Percentiles rank a stretch among this genome's conserved stretches.
These are phyloP conservation scores for Sungouiella blattae DNA, from an alignment of 805 yeast species.

Conservation along the genomic window DNA sequence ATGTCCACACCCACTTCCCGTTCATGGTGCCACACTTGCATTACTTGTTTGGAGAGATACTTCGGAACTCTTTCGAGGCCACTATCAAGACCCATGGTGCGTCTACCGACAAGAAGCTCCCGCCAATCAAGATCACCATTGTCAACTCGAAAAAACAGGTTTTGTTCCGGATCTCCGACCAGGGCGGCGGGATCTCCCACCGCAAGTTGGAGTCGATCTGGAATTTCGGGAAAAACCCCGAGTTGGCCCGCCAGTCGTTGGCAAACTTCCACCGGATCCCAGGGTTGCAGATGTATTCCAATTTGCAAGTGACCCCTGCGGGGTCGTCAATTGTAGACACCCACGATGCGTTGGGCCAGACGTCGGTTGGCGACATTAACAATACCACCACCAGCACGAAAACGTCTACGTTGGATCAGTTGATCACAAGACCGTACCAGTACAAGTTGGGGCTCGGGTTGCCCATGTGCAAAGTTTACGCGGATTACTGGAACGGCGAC, in stretches of 20 bases:
- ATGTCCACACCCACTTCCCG: slow-evolving; percentile 62
- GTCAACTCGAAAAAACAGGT: slow-evolving; percentile 64
- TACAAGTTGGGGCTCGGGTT: slow-evolving; percentile 81
- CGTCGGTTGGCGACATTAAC: slow-evolving; percentile 41
- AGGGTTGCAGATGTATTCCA: slow-evolving; percentile 49
- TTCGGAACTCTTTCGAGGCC: slow-evolving; percentile 83
- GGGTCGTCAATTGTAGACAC: slow-evolving; percentile 35
- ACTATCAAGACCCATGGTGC: slow-evolving; percentile 50
- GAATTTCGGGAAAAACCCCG: slow-evolving; percentile 80
- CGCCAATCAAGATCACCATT: slow-evolving; percentile 76
- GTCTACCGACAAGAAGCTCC: slow-evolving; percentile 39
- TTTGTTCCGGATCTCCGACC: slow-evolving; percentile 77
- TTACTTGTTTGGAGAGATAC: slow-evolving; percentile 80
- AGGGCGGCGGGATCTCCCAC: slow-evolving; percentile 80
- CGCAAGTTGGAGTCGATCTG: slow-evolving; percentile 64
- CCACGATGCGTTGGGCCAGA: slow-evolving; percentile 26
- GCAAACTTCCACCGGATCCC: slow-evolving; percentile 69
- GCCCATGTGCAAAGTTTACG: slow-evolving; percentile 89
- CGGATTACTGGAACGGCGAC: slow-evolving; percentile 96
- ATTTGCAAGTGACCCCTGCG: slow-evolving; percentile 37
- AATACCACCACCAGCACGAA: slow-evolving; percentile 27
- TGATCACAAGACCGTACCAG: slow-evolving; percentile 71
- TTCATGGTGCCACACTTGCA: slow-evolving; percentile 84
- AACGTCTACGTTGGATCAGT: slow-evolving; percentile 54
- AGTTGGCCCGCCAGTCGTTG: slow-evolving; percentile 54